phyloP scores from a whole-genome alignment of 257 asterid genomes.

The Voacanga thouarsii region DNA sequence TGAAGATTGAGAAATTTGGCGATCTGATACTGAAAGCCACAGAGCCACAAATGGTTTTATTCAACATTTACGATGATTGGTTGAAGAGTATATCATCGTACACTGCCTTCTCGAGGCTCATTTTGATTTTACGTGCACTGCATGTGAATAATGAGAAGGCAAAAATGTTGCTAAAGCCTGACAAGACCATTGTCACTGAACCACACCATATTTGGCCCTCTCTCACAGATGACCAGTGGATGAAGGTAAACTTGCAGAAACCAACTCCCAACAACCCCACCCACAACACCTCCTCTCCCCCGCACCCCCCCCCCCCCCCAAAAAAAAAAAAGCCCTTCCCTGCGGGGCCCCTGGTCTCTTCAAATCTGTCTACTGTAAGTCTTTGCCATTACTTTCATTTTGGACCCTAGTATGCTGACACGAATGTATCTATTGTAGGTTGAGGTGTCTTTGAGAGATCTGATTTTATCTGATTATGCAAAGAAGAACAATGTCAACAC shows the following conservation, averaged over 20 bases:
- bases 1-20: constrained; percentile 98
- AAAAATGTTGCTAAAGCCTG: constrained; percentile 97
- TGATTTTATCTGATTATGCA: constrained; percentile 94
- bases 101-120: constrained; percentile 96
- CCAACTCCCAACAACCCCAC: too few species aligned
- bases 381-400: not conserved
- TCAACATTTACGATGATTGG: constrained; percentile 99
- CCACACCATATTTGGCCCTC: constrained; percentile 99
- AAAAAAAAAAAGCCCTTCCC: too few species aligned
- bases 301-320: too few species aligned
- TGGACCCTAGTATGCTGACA: not conserved
- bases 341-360: too few species aligned
- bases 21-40: constrained; percentile 97
- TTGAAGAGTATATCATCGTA: constrained; percentile 90
- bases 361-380: not conserved
- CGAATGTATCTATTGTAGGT: constrained; percentile 45
- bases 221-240: constrained; percentile 91
- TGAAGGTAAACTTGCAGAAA: constrained; percentile 56
- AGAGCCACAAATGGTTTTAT: constrained; percentile 97
- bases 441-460: constrained; percentile 95
- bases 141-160: constrained; percentile 97
- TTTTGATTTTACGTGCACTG: constrained; percentile 86
- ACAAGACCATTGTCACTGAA: constrained; percentile 87
- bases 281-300: not conserved
- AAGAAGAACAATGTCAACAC: constrained; percentile 98